These are phyloP conservation scores for Ustilago loliicola DNA, from an alignment of 1,284 basidiomycete species.

Conservation along the genomic window DNA sequence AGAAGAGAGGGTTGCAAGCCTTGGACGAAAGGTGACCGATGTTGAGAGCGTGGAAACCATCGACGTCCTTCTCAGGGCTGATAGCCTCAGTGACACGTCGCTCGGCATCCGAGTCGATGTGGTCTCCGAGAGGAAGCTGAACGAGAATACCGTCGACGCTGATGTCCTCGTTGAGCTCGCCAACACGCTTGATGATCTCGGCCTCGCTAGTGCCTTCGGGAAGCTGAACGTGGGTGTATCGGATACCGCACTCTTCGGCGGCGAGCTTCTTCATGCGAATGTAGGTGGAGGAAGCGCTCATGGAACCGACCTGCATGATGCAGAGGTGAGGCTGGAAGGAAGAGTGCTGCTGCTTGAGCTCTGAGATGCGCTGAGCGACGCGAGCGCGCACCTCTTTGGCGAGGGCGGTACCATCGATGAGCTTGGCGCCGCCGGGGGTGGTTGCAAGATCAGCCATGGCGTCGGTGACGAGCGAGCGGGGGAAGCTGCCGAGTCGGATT, in stretches of 20 bases:
- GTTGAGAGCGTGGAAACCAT: constrained; percentile 99
- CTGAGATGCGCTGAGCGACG: constrained; percentile 57
- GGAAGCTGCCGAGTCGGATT: background rate
- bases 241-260: constrained; percentile 93
- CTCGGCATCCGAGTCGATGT: constrained; percentile 86
- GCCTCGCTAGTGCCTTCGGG: constrained; percentile 81
- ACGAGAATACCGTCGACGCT: constrained; percentile 90
- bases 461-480: constrained; percentile 34
- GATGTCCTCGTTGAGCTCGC: constrained; percentile 86
- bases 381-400: constrained; percentile 79
- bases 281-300: constrained; percentile 91
- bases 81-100: constrained; percentile 94
- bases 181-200: constrained; percentile 83
- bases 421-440: constrained; percentile 69
- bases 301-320: constrained; percentile 93
- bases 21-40: constrained; percentile 95
- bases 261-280: constrained; percentile 98
- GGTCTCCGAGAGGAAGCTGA: constrained; percentile 92
- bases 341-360: constrained; percentile 75
- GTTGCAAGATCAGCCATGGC: constrained; percentile 54
- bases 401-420: constrained; percentile 89
- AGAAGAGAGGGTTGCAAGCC: constrained; percentile 88
- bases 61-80: constrained; percentile 93
- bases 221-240: constrained; percentile 81
- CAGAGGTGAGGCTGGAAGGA: constrained; percentile 90